phyloP scores from a whole-genome alignment of 164 flowering plant genomes.

The Macadamia integrifolia region DNA sequence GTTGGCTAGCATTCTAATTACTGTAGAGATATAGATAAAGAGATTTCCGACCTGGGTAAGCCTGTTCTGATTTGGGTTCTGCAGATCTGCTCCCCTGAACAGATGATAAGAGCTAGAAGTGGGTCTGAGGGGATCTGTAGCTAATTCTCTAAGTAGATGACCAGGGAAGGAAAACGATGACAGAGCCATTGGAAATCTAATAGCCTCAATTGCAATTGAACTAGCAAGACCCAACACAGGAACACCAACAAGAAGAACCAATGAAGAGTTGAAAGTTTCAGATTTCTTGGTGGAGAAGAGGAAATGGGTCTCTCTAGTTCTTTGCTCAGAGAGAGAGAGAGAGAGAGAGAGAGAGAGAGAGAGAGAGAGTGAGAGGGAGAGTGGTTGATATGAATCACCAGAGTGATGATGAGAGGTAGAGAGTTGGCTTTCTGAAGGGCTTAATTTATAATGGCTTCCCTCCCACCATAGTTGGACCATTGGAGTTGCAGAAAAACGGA shows the following conservation, averaged over 20 bases:
- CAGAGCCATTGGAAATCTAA: constrained; percentile 42
- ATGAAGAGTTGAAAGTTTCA: not conserved
- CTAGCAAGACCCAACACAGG: not conserved
- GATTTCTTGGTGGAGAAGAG: not conserved
- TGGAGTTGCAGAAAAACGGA: constrained; percentile 3
- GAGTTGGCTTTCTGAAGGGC: not conserved
- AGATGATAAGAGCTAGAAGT: constrained; percentile 22
- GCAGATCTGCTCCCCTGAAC: constrained; percentile 39
- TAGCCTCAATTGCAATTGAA: not conserved
- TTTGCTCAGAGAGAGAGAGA: not conserved
- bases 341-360: no score
- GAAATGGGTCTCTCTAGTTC: not conserved
- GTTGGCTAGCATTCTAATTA: not conserved
- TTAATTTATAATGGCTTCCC: not conserved
- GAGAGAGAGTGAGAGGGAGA: no score
- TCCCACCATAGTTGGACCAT: not conserved
- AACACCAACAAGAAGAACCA: not conserved
- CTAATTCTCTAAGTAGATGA: constrained; percentile 19
- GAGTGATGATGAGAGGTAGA: not conserved
- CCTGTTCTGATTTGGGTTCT: constrained; percentile 25
- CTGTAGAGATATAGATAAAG: not conserved
- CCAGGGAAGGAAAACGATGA: constrained; percentile 46
- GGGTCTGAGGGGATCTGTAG: constrained; percentile 25
- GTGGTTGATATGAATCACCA: constrained; percentile 4
- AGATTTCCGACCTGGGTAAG: constrained; percentile 36